Base-by-base conservation (phyloP, 495 filamentous ascomycete genomes). In the Tirmania nivea region DNA sequence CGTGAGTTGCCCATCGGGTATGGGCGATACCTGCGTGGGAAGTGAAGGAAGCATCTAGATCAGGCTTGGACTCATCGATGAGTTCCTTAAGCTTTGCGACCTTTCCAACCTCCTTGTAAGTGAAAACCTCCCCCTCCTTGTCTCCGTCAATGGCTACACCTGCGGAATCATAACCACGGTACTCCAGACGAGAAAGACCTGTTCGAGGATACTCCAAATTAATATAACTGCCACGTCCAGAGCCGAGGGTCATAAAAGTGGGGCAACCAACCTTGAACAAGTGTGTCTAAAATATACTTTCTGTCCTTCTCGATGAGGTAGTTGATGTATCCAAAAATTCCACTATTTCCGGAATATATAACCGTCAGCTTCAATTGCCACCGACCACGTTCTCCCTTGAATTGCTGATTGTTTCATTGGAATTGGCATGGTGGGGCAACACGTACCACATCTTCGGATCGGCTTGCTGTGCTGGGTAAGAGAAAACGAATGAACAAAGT, bases 101-200 rank as follows among this genome's bases (percentile, higher is more conserved):
- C 77, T 97, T 97, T 71, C 90, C 90, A 36, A 97, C 90, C 70
- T 96, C 92, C 74, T 97, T 97, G 77, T 85, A 96, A 25, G 92
- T 88, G 61, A 84, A 78, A 57, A 97, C 87, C 72, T 94, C 85
- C 57, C 93, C 88, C 74, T 94, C 94, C 76, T 94, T 95, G 78
- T 96, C 83, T 56, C 92, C 90, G 69, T 97, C 92, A 55, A 97
- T 75, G 59, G 88, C 90, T 56, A 97, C 73, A 68, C 90, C 90
- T 56, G 90, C 92, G 55, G 89, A 95, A 68, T 97, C 90, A 68
- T 97, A 96, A 53, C 88, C 88, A 65, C 88, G 84, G 70, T 95
- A 95, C 69, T 95, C 88, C 59, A 94, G 79, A 63, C 86, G 78
- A 35, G 79, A 77, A 54, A 92, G 80, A 60, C 85, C 86, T 84